Base-by-base conservation (phyloP, 1,284 basidiomycete genomes). In the Cutaneotrichosporon arboriforme region DNA sequence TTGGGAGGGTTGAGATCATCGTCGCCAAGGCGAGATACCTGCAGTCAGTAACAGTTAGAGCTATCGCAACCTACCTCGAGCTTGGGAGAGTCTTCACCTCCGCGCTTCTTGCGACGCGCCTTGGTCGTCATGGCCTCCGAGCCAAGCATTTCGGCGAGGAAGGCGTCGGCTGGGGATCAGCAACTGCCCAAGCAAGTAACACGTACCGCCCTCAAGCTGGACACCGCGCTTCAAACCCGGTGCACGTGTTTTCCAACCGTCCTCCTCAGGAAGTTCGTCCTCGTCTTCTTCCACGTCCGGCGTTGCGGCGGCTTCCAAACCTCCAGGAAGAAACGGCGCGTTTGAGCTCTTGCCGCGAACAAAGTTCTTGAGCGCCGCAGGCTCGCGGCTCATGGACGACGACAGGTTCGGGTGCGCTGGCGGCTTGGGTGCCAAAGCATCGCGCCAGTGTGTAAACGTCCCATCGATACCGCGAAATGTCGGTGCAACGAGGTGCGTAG, bases 331-430 rank as follows among this genome's bases (percentile, higher is more conserved):
- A 74, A 96, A 96, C 0, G 93, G 93, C 3, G 94, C 83, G 72
- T 93, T 85, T 21, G 88, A 87, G 31, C 90, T 87, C 73, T 93
- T 96, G 45, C 93, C 93, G 55, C 92, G 79, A 8, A 97, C 91
- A 74, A 97, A 97, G 59, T 84, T 86, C 59, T 82, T 81, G 43
- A 78, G 79, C 1, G 85, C 80, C 8, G 83, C 88, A 4, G 90
- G 91, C 9, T 87, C 87, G 53, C 92, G 83, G 54, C 86, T 83
- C 57, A 94, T 79, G 12, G 89, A 88, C 8, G 88, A 90, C 15
- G 88, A 91, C 3, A 85, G 86, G 5, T 86, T 76, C 2, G 61
- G 87, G 81, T 62, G 83, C 78, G 64, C 72, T 3, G 73, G 69
- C 70, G 75, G 59, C 75, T 72, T 62, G 69, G 83, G 72, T 0